phyloP scores from a whole-genome alignment of 805 yeast genomes.

The Yarrowia deformans region DNA sequence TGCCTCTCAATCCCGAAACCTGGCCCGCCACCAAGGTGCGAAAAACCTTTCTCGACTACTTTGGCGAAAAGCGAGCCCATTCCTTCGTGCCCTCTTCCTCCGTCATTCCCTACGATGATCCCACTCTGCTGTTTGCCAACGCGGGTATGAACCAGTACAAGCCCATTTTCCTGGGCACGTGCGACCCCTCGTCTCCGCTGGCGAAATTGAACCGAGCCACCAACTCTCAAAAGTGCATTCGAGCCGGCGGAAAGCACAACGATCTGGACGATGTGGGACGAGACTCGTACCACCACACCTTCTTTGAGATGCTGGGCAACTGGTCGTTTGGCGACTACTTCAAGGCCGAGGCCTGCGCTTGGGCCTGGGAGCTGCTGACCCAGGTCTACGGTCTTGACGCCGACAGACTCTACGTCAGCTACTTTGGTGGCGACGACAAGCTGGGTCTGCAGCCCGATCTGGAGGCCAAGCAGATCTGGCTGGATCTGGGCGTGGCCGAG shows the following conservation, averaged over 20 bases:
- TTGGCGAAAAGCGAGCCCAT: conserved; percentile 68
- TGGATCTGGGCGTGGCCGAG: conserved; percentile 83
- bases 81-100: conserved; percentile 90
- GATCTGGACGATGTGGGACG: conserved; percentile 98
- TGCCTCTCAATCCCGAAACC: conserved; percentile 30
- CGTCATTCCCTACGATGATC: conserved; percentile 97
- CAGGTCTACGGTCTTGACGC: conserved; percentile 78
- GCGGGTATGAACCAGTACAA: conserved; percentile 99
- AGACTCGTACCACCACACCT: conserved; percentile 98
- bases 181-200: conserved; percentile 91
- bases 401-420: conserved; percentile 89
- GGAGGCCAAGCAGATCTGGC: conserved; percentile 91
- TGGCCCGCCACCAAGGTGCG: conserved; percentile 63
- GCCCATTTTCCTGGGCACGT: conserved; percentile 96
- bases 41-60: conserved; percentile 82
- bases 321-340: conserved; percentile 99
- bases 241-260: conserved; percentile 98
- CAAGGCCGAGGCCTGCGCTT: conserved; percentile 88
- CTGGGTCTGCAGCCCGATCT: conserved; percentile 89
- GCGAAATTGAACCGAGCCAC: conserved; percentile 84
- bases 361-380: conserved; percentile 92
- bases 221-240: conserved; percentile 96
- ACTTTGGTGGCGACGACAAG: conserved; percentile 90
- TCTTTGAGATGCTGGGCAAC: conserved; percentile 99
- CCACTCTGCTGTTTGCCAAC: conserved; percentile 93